Conservation (phyloP, 2,329 filamentous ascomycete species). For the Penicillium concentricum region DNA sequence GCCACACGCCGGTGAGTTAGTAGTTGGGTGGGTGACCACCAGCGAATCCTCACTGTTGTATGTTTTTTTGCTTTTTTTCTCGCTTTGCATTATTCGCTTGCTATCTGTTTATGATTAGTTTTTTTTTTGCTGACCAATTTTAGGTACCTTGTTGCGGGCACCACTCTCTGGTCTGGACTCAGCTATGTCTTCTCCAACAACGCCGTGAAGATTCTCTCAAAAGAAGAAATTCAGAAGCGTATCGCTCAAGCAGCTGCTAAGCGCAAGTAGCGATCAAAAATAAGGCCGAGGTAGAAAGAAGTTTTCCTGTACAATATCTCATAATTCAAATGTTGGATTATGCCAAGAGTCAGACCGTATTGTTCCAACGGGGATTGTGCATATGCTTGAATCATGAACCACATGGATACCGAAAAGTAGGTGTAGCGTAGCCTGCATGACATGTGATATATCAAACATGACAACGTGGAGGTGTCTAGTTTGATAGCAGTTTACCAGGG, state of each 20-base stretch:
- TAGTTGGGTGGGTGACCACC: constrained; percentile 52
- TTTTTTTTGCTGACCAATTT: constrained; percentile 3
- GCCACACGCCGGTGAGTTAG: constrained; percentile 49
- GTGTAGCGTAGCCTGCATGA: background rate
- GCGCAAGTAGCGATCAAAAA: constrained; percentile 19
- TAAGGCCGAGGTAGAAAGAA: background rate
- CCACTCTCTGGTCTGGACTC: constrained; percentile 88
- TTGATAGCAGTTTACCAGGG: background rate
- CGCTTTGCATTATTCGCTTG: background rate
- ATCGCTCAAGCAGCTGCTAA: constrained; percentile 31
- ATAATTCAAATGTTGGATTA: background rate
- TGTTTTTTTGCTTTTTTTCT: constrained; percentile 33
- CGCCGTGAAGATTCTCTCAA: constrained; percentile 78
- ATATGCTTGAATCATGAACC: background rate
- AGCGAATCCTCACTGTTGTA: constrained; percentile 49
- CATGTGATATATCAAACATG: background rate
- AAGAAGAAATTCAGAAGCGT: constrained; percentile 42
- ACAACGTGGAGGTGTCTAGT: background rate
- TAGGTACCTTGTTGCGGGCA: constrained; percentile 80
- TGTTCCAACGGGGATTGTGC: background rate
- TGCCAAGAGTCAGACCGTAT: background rate
- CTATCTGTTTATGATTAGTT: background rate
- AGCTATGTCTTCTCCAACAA: constrained; percentile 91
- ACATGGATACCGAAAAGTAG: background rate
- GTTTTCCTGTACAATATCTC: background rate